Conservation (phyloP, 2,329 filamentous ascomycete species). For the Paracorniculantispora psalliotae region DNA sequence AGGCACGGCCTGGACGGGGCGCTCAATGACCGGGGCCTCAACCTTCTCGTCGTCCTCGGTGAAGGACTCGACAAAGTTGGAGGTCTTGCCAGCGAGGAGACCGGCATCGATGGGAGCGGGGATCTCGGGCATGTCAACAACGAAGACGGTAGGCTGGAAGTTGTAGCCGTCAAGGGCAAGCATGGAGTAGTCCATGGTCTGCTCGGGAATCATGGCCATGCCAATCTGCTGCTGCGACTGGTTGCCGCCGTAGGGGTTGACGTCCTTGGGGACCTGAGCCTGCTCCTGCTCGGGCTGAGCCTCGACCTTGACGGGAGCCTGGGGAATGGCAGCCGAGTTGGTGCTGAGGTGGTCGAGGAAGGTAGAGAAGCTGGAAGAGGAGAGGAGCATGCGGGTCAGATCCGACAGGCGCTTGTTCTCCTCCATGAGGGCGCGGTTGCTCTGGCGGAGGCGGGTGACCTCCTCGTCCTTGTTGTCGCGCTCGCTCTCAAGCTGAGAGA, state of each 20-base stretch:
- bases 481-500: conserved; percentile 86
- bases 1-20: conserved; percentile 34
- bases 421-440: conserved; percentile 77
- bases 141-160: conserved; percentile 68
- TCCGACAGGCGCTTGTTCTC: conserved; percentile 80
- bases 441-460: conserved; percentile 69
- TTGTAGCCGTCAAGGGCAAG: conserved; percentile 58
- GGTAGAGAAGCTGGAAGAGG: conserved; percentile 75
- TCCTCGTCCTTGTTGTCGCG: conserved; percentile 80
- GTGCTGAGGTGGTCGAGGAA: conserved; percentile 68
- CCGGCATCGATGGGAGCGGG: conserved; percentile 56
- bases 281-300: conserved; percentile 39
- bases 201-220: conserved; percentile 80
- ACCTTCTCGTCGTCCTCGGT: conserved; percentile 50
- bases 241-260: conserved; percentile 55
- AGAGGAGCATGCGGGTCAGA: conserved; percentile 74
- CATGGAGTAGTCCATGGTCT: conserved; percentile 68
- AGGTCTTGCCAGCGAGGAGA: conserved; percentile 66
- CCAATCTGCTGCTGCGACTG: conserved; percentile 63
- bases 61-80: conserved; percentile 46
- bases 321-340: conserved; percentile 46
- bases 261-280: conserved; percentile 58
- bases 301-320: conserved; percentile 36
- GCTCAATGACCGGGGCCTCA: conserved; percentile 49
- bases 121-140: conserved; percentile 66